Evolutionary conservation across 148 eudicot species (phyloP), one percentile per base, ranked within the genome.

Genomic region (Diospyros kaki): DNA sequence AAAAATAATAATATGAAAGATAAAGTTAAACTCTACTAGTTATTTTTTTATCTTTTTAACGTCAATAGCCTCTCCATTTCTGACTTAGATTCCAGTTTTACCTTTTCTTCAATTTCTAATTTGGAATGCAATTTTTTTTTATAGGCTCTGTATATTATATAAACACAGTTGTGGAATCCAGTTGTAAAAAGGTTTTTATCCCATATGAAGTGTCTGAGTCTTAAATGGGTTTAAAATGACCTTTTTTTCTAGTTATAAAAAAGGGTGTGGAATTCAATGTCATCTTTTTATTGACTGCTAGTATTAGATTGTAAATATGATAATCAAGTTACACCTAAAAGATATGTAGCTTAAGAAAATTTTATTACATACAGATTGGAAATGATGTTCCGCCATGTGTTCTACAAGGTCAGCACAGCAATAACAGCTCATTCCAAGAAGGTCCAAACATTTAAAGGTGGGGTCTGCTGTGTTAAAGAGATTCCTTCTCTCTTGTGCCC

Each of bases 381-480:
- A 48, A 58, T 76, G 73, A 48, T 68, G 66, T 76, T 50, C 78
- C 50, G 78, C 73, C 73, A 76, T 55, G 45, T 44, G 56, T 59
- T 59, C 68, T 68, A 48, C 78, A 46, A 76, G 73, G 73, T 38
- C 7, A 60, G 78, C 67, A 58, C 50, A 40, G 28, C 54, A 76
- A 45, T 60, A 46, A 68, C 15, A 45, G 64, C 58, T 68, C 58
- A 6, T 67, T 11, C 68, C 50, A 58, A 63, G 64, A 66, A 76
- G 63, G 45, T 76, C 15, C 78, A 76, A 50, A 59, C 44, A 44
- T 52, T 68, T 59, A 39, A 68, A 76, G 78, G 78, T 68, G 73
- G 52, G 73, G 65, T 39, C 71, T 58, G 71, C 60, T 0, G 42
- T 15, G 9, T 6, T 9, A 11, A 46, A 58, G 63, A 58, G 64